Conservation (phyloP, 2,329 filamentous ascomycete species). For the Karstenula rhodostoma region DNA sequence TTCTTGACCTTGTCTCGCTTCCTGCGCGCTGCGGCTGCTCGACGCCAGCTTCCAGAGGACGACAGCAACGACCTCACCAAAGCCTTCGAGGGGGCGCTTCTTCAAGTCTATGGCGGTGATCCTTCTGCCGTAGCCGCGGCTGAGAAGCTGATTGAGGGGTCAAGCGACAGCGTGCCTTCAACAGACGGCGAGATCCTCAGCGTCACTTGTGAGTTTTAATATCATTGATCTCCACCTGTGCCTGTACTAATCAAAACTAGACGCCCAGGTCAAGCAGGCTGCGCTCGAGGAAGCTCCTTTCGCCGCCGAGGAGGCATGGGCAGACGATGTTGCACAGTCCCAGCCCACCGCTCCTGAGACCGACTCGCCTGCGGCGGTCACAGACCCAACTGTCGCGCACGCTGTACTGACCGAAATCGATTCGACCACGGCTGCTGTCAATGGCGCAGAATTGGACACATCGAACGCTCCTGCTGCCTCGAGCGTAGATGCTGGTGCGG, state of each 20-base stretch:
- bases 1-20: slow-evolving; percentile 80
- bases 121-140: slow-evolving; percentile 76
- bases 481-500: slow-evolving; percentile 51
- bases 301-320: slow-evolving; percentile 60
- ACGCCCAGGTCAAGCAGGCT: slow-evolving; percentile 66
- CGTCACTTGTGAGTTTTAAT: slow-evolving; percentile 71
- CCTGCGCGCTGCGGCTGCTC: slow-evolving; percentile 78
- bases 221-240: background rate
- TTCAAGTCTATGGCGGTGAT: slow-evolving; percentile 81
- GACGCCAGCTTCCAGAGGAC: slow-evolving; percentile 71
- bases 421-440: slow-evolving; percentile 34
- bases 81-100: slow-evolving; percentile 80
- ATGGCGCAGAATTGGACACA: slow-evolving; percentile 40
- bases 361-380: slow-evolving; percentile 50
- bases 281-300: slow-evolving; percentile 60
- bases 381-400: slow-evolving; percentile 73
- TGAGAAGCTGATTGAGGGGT: slow-evolving; percentile 78
- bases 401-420: slow-evolving; percentile 74
- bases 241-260: slow-evolving; percentile 48
- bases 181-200: slow-evolving; percentile 71
- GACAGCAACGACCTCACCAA: slow-evolving; percentile 78
- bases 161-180: slow-evolving; percentile 70
- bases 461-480: slow-evolving; percentile 45
- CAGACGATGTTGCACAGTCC: slow-evolving; percentile 57
- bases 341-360: slow-evolving; percentile 48